These are phyloP conservation scores for Gleditsia sinensis DNA, from an alignment of 306 rosid genomes.

Conservation along the genomic window DNA sequence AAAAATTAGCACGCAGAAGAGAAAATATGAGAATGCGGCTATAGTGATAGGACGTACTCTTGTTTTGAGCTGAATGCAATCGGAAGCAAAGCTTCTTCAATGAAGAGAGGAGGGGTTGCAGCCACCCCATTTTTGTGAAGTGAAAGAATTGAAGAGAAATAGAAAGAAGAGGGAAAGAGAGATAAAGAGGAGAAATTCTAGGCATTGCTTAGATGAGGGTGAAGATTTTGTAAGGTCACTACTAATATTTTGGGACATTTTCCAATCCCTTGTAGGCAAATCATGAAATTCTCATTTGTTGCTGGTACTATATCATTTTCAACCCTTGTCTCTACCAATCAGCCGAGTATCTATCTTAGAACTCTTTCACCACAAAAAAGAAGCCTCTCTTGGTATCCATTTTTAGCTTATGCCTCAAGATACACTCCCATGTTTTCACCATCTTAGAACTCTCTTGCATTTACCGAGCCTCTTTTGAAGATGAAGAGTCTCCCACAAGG, in stretches of 20 bases:
- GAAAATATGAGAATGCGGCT: conserved; percentile 25
- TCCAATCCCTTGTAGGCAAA: conserved; percentile 41
- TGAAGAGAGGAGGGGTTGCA: conserved; percentile 88
- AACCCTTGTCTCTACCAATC: conserved; percentile 42
- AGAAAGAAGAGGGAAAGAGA: conserved; percentile 22
- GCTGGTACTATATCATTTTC: conserved; percentile 74
- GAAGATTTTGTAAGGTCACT: conserved; percentile 52
- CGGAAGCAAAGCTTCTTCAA: conserved; percentile 81
- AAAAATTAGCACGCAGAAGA: conserved; percentile 14
- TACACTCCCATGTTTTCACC: conserved; percentile 14
- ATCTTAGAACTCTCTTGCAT: conserved; percentile 54
- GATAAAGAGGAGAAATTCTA: conserved; percentile 22
- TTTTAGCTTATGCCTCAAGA: conserved; percentile 35
- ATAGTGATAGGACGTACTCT: conserved; percentile 53
- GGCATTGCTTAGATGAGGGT: conserved; percentile 76
- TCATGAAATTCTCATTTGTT: conserved; percentile 46
- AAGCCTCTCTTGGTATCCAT: conserved; percentile 30
- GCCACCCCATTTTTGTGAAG: conserved; percentile 87
- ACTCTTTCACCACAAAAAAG: conserved; percentile 45
- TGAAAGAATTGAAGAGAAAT: conserved; percentile 36
- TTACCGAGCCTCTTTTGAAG: conserved; percentile 30
- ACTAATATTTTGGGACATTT: conserved; percentile 42
- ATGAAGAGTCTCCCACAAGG: conserved; percentile 49
- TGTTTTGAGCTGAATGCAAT: conserved; percentile 69
- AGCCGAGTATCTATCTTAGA: too few species aligned